Percentiles rank a stretch among this genome's conserved stretches.
Conservation (phyloP, 352 stramenopile species). For the Sclerospora graminicola region DNA sequence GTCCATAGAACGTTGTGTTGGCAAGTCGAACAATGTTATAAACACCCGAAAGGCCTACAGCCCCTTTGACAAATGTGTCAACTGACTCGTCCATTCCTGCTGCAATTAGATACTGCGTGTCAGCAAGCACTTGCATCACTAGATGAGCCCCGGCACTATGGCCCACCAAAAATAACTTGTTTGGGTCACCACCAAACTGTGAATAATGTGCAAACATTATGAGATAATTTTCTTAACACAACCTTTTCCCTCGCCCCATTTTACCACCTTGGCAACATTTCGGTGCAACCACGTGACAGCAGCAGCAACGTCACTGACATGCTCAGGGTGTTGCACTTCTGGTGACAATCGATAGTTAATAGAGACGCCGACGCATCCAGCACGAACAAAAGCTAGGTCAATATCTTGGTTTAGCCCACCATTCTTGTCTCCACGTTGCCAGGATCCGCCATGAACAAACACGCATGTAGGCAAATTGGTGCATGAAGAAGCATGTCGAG, state of each 20-base stretch:
- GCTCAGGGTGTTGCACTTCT: constrained; percentile 58
- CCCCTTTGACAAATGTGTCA: constrained; percentile 31
- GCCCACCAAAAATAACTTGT: constrained; percentile 48
- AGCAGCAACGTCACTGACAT: constrained; percentile 49
- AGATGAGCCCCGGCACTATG: constrained; percentile 77
- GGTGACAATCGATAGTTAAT: constrained; percentile 80
- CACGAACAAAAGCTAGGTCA: constrained; percentile 41
- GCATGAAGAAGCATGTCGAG: constrained; percentile 14
- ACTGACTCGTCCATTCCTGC: constrained; percentile 25
- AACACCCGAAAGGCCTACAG: constrained; percentile 71
- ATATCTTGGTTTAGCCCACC: constrained; percentile 52
- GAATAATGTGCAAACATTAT: constrained; percentile 1
- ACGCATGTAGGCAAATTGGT: constrained; percentile 51
- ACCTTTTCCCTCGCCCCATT: not conserved
- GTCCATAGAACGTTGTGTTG: constrained; percentile 60
- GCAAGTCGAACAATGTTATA: constrained; percentile 81
- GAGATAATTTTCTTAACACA: constrained; percentile 1
- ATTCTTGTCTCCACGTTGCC: constrained; percentile 77
- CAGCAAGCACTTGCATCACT: constrained; percentile 53
- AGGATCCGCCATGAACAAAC: constrained; percentile 78
- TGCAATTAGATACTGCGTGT: constrained; percentile 38
- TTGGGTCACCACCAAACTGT: constrained; percentile 63
- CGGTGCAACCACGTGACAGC: constrained; percentile 52
- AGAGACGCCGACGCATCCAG: constrained; percentile 46
- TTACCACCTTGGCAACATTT: constrained; percentile 54